Evolutionary conservation across 768 basidiomycete genomes (phyloP).

Genomic region (Rickenella mellea): DNA sequence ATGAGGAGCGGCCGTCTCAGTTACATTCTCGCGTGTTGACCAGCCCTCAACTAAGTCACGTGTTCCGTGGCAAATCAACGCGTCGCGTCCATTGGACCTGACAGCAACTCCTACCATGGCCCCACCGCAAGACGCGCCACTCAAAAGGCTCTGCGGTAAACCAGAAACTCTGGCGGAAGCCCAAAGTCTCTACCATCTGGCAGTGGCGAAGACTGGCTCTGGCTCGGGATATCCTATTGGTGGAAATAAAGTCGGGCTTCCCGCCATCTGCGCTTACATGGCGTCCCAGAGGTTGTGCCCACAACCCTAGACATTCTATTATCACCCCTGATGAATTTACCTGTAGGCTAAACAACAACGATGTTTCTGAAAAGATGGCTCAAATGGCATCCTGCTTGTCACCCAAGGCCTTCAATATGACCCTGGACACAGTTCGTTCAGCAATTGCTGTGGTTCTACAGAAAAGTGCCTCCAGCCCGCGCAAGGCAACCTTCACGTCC

Average conservation of each 20-base stretch:
- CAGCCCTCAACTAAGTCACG: background rate
- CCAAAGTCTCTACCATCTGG: constrained; percentile 23
- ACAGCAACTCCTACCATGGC: constrained; percentile 14
- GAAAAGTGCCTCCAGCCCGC: background rate
- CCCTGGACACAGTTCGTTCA: constrained; percentile 15
- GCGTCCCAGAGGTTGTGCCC: constrained; percentile 34
- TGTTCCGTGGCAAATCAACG: background rate
- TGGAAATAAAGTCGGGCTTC: constrained; percentile 27
- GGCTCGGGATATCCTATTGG: constrained; percentile 42
- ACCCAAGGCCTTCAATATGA: constrained; percentile 16
- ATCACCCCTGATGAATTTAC: background rate
- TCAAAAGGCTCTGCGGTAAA: constrained; percentile 20
- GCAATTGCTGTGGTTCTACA: constrained; percentile 8
- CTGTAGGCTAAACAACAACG: constrained; percentile 18
- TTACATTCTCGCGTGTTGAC: background rate
- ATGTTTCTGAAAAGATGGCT: constrained; percentile 19
- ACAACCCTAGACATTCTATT: background rate
- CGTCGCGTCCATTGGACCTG: background rate
- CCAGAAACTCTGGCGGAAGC: constrained; percentile 26
- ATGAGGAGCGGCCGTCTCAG: no score
- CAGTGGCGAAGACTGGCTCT: constrained; percentile 31
- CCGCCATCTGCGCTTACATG: constrained; percentile 41
- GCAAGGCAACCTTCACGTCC: constrained; percentile 6
- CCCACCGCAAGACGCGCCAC: constrained; percentile 12
- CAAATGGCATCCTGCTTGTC: constrained; percentile 23